Evolutionary conservation across 805 yeast species (phyloP).

Genomic region (Metschnikowia continentalis): DNA sequence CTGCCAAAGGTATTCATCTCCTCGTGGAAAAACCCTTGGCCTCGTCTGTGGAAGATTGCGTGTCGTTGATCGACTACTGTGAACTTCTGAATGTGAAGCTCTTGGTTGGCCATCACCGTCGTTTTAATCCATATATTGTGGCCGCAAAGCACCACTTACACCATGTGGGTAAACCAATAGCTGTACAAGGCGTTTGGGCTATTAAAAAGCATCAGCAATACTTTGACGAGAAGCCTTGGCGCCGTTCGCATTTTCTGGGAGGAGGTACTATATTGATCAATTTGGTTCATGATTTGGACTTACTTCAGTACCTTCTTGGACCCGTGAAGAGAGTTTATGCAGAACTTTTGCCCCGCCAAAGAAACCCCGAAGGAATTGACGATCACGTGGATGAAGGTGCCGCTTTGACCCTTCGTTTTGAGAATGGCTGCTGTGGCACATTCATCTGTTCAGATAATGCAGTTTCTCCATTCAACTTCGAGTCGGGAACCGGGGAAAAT

Average conservation of each 20-base stretch:
- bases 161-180: slow-evolving; percentile 30
- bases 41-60: slow-evolving; percentile 31
- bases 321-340: slow-evolving; percentile 38
- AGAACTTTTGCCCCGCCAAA: slow-evolving; percentile 31
- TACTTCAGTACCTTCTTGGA: slow-evolving; percentile 38
- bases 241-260: slow-evolving; percentile 30
- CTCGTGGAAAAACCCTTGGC: slow-evolving; percentile 41
- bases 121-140: slow-evolving; percentile 40
- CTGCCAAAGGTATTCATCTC: slow-evolving; percentile 32
- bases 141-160: slow-evolving; percentile 32
- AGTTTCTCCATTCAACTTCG: slow-evolving; percentile 38
- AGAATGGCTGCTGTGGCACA: slow-evolving; percentile 37
- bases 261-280: slow-evolving; percentile 41
- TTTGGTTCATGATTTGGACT: slow-evolving; percentile 40
- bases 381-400: slow-evolving; percentile 41
- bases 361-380: slow-evolving; percentile 16
- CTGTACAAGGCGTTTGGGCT: slow-evolving; percentile 42
- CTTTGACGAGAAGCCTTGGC: slow-evolving; percentile 37
- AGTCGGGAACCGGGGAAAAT: slow-evolving; percentile 42
- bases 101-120: slow-evolving; percentile 40
- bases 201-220: slow-evolving; percentile 32
- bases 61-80: slow-evolving; percentile 28
- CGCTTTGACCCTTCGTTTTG: slow-evolving; percentile 33
- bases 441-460: slow-evolving; percentile 41
- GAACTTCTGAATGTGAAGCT: slow-evolving; percentile 24